A percentile compares a stretch with the other conserved stretches of the same genome.
phyloP scores from a whole-genome alignment of 306 rosid species.

The Acacia acuminata region DNA sequence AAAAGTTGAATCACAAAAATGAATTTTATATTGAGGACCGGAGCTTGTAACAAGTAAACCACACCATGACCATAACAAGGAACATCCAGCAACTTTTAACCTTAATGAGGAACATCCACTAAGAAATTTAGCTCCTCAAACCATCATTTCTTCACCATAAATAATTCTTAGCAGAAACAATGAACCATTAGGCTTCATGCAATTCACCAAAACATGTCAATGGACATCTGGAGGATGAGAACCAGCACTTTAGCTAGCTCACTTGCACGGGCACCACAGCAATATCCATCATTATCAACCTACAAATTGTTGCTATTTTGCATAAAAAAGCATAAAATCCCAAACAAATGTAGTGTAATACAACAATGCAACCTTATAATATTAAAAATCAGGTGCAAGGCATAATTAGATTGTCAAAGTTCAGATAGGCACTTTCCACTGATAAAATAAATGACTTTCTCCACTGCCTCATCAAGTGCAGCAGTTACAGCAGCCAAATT shows the following conservation, averaged over 20 bases:
- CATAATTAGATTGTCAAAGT: conserved; percentile 49
- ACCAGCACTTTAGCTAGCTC: conserved; percentile 22
- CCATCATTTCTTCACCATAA: background rate
- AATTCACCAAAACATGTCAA: conserved; percentile 18
- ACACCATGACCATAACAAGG: background rate
- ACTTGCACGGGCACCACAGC: conserved; percentile 4
- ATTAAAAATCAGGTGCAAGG: conserved; percentile 21
- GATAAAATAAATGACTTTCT: conserved; percentile 62
- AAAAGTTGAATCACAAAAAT: no score
- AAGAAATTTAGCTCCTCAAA: conserved; percentile 8
- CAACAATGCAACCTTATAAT: conserved; percentile 20
- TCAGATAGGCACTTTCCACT: conserved; percentile 71
- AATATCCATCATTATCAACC: conserved; percentile 35
- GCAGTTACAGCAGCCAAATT: conserved; percentile 87
- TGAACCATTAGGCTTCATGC: background rate
- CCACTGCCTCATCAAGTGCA: conserved; percentile 71
- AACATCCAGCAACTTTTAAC: background rate
- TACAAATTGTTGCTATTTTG: conserved; percentile 28
- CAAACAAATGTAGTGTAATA: conserved; percentile 29
- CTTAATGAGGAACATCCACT: background rate
- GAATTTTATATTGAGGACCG: no score
- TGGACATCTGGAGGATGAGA: conserved; percentile 29
- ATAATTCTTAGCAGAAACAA: background rate
- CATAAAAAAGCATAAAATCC: conserved; percentile 29
- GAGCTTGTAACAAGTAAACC: background rate